A percentile compares a stretch with the other conserved stretches of the same genome.
phyloP scores from a whole-genome alignment of 2,329 filamentous ascomycete species.

The Fusarium hainanense region DNA sequence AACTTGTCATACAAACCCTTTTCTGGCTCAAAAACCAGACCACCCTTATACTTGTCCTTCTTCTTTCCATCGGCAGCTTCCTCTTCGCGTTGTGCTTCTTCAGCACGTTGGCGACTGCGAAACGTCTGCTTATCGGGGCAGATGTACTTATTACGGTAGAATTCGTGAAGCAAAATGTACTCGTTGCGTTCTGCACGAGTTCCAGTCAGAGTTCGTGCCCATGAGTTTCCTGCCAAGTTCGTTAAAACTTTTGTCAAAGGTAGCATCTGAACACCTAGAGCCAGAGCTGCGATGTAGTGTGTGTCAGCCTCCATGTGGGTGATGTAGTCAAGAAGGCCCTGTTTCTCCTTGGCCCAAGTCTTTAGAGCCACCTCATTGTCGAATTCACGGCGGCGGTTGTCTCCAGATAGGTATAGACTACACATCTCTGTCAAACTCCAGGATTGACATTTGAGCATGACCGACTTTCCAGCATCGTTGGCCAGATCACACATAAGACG shows the following conservation, averaged over 20 bases:
- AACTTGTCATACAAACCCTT: slow-evolving; percentile 98
- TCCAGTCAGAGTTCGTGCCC: slow-evolving; percentile 94
- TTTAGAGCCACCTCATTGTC: slow-evolving; percentile 90
- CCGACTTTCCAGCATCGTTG: slow-evolving; percentile 96
- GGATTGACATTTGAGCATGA: slow-evolving; percentile 96
- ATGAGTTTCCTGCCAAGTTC: slow-evolving; percentile 96
- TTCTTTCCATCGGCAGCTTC: slow-evolving; percentile 84
- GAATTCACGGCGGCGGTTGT: slow-evolving; percentile 80
- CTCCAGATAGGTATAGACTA: slow-evolving; percentile 82
- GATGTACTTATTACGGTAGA: slow-evolving; percentile 96
- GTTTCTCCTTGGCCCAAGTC: slow-evolving; percentile 80
- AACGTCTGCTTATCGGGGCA: slow-evolving; percentile 94
- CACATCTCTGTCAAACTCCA: slow-evolving; percentile 99
- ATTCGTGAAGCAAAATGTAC: slow-evolving; percentile 98
- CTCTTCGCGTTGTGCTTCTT: slow-evolving; percentile 77
- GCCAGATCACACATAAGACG: slow-evolving; percentile 92
- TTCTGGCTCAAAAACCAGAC: slow-evolving; percentile 97
- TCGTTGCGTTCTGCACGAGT: slow-evolving; percentile 98
- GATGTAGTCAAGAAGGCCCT: slow-evolving; percentile 92
- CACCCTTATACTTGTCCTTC: slow-evolving; percentile 99
- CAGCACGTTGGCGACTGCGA: slow-evolving; percentile 76
- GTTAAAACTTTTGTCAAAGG: slow-evolving; percentile 95
- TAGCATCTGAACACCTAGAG: slow-evolving; percentile 88
- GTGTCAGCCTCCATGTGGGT: slow-evolving; percentile 95
- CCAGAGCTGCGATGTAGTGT: slow-evolving; percentile 92